Evolutionary conservation across 257 asterid genomes (phyloP), one percentile per base, ranked within the genome.

Genomic region (Nicotiana paniculata): DNA sequence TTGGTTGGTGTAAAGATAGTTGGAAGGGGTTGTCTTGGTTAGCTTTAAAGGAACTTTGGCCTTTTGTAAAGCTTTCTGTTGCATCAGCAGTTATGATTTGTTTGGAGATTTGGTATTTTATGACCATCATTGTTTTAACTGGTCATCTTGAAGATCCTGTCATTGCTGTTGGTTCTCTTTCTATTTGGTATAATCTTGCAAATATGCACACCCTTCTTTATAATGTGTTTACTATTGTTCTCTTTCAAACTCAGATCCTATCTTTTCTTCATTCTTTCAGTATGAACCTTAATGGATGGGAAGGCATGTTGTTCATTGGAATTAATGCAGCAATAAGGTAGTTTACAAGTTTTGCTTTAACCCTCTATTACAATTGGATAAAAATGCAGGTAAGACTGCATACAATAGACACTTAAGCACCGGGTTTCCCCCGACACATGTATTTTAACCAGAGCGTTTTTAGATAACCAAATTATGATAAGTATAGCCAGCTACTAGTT

Each of bases 231-330:
- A 21, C 3, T 5, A 12, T 24, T 21, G 13, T 72, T 72, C 46
- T 75, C 8, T 16, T 2, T 39, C 81, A 46, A 37, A 24, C 15
- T 30, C 26, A 13, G 16, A 6, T 59, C 24, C 30, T 37, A 18
- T 70, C 54, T 24, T 5, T 79, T 12, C 15, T 7, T 80, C 37
- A 48, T 77, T 59, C 13, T 89, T 86, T 77, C 85, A 96, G 99
- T 91, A 96, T 94, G 99, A 96, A 96, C 84, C 79, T 94, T 85
- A 91, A 96, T 86, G 99, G 99, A 78, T 96, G 99, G 99, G 99
- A 96, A 90, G 98, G 98, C 28, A 96, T 96, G 99, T 81, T 94
- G 54, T 96, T 96, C 91, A 94, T 94, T 30, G 99, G 98, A 61
- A 92, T 96, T 9, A 93, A 94, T 87, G 98, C 98, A 80, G 98